phyloP scores from a whole-genome alignment of 305 asterid species.

The Rubia balearica region DNA sequence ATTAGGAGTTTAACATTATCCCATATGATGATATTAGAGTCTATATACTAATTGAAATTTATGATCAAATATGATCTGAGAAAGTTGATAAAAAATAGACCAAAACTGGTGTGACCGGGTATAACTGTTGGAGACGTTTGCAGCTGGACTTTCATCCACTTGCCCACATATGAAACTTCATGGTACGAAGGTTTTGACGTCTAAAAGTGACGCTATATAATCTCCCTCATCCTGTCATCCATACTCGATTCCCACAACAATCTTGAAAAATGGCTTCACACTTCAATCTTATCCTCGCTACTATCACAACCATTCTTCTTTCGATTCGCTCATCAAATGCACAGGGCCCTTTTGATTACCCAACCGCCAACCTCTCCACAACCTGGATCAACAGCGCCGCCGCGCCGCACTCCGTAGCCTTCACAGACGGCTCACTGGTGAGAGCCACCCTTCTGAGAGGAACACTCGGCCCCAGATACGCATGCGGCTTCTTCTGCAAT shows the following conservation, averaged over 20 bases:
- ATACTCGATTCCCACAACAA: background rate
- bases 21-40: too few relatives aligned
- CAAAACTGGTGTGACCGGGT: too few relatives aligned
- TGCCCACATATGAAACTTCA: background rate
- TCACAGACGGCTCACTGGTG: constrained; percentile 29
- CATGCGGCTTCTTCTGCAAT: constrained; percentile 45
- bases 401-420: constrained; percentile 31
- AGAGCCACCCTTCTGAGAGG: constrained; percentile 38
- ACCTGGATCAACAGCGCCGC: constrained; percentile 36
- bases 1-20: too few relatives aligned
- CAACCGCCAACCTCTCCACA: constrained; percentile 36
- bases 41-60: too few relatives aligned
- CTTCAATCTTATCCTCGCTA: background rate
- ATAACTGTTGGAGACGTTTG: too few relatives aligned
- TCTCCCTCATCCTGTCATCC: background rate
- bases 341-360: constrained; percentile 37
- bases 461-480: constrained; percentile 34
- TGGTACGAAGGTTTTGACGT: background rate
- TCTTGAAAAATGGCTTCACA: background rate
- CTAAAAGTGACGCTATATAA: background rate
- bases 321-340: constrained; percentile 10
- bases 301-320: background rate
- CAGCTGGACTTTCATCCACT: background rate
- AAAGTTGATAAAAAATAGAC: too few relatives aligned
- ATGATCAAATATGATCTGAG: too few relatives aligned